Conservation (phyloP, 192 early-diverging fungal genomes). For the Cetraspora pellucida region DNA sequence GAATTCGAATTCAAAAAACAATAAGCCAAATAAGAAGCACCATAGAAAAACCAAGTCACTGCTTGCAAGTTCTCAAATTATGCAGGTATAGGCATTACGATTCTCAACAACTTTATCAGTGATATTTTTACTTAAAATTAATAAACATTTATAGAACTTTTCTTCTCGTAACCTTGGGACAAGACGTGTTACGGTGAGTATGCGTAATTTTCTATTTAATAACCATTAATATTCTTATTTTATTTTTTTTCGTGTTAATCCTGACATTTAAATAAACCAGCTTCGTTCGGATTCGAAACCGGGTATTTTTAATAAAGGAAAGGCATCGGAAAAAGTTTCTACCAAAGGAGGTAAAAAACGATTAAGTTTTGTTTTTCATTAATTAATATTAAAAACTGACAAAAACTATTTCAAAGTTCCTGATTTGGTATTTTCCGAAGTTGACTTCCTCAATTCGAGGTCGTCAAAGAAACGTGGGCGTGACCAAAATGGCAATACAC, state of each 20-base stretch:
- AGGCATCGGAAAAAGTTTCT: constrained; percentile 14
- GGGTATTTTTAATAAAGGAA: constrained; percentile 26
- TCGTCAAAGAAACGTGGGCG: not conserved
- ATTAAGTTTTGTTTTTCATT: not conserved
- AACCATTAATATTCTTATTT: not conserved
- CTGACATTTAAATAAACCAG: not conserved
- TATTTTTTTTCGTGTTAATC: not conserved
- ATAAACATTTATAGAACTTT: not conserved
- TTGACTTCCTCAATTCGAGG: constrained; percentile 7
- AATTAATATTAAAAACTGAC: not conserved
- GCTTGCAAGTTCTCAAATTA: constrained; percentile 4
- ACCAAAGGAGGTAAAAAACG: constrained; percentile 6
- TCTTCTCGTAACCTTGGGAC: constrained; percentile 14
- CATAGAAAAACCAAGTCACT: not conserved
- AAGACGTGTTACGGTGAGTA: constrained; percentile 4
- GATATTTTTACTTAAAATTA: not conserved
- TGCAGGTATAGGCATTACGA: not conserved
- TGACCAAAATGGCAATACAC: not conserved
- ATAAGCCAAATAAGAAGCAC: not conserved
- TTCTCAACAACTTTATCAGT: not conserved
- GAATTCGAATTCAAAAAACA: no score
- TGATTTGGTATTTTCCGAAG: constrained; percentile 22
- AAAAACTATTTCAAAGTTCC: constrained; percentile 3
- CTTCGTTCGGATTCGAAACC: not conserved
- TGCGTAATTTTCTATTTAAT: not conserved